A percentile compares a stretch with the other conserved stretches of the same genome.
Conservation (phyloP, 2,329 filamentous ascomycete species). For the Aspergillus fructus region DNA sequence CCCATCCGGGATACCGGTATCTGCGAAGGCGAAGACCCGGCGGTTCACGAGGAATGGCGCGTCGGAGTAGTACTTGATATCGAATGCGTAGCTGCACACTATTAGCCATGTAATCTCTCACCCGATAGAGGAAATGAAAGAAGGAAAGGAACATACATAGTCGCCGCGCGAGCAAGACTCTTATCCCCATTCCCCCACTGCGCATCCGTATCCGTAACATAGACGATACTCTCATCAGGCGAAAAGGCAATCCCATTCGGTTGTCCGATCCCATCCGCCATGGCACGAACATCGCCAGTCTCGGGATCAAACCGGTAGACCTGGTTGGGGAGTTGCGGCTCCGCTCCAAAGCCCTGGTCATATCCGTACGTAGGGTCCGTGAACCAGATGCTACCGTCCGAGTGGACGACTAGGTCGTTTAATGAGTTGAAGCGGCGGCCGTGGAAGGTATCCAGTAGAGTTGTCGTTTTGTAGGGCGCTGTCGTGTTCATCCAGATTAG, state of each 20-base stretch:
- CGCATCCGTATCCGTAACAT: slow-evolving; percentile 43
- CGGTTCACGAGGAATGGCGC: slow-evolving; percentile 49
- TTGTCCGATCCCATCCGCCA: slow-evolving; percentile 40
- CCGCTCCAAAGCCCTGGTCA: slow-evolving; percentile 32
- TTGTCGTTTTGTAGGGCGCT: slow-evolving; percentile 23
- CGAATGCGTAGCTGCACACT: slow-evolving; percentile 47
- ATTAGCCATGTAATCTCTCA: neutral
- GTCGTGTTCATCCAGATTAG: slow-evolving; percentile 18
- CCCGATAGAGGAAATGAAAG: too few species aligned
- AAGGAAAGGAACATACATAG: slow-evolving; percentile 27
- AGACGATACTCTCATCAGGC: slow-evolving; percentile 39
- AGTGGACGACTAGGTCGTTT: slow-evolving; percentile 39
- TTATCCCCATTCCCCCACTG: slow-evolving; percentile 21
- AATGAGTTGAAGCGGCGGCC: slow-evolving; percentile 39
- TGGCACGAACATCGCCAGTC: slow-evolving; percentile 33
- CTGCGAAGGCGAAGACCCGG: slow-evolving; percentile 53
- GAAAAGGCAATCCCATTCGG: slow-evolving; percentile 48
- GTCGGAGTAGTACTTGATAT: slow-evolving; percentile 37
- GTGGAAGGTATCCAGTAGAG: slow-evolving; percentile 34
- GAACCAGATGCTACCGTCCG: slow-evolving; percentile 39
- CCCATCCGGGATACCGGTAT: slow-evolving; percentile 47
- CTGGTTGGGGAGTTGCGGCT: slow-evolving; percentile 34
- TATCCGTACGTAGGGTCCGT: slow-evolving; percentile 40
- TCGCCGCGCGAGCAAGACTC: slow-evolving; percentile 16
- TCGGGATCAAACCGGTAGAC: slow-evolving; percentile 41